Evolutionary conservation across 768 basidiomycete genomes (phyloP).

Genomic region (Rickenella mellea): DNA sequence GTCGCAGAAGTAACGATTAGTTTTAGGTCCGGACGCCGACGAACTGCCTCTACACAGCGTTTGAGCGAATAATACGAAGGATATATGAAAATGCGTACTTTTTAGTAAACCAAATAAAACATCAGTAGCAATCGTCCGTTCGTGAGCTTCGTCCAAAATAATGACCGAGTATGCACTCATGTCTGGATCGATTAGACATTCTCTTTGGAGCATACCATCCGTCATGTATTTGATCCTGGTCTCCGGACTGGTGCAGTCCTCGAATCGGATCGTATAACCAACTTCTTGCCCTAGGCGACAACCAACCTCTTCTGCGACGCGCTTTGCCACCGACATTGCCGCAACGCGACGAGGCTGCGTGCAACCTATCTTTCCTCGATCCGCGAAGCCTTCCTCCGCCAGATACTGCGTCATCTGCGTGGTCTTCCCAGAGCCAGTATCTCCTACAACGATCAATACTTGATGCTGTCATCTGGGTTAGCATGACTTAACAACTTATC

Average conservation of each 20-base stretch:
- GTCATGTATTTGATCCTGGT: slow-evolving; percentile 99
- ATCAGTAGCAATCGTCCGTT: slow-evolving; percentile 97
- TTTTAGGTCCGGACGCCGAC: slow-evolving; percentile 90
- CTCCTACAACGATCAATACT: slow-evolving; percentile 95
- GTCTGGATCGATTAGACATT: slow-evolving; percentile 92
- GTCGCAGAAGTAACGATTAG: slow-evolving; percentile 98
- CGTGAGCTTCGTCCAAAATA: slow-evolving; percentile 99
- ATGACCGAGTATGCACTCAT: slow-evolving; percentile 88
- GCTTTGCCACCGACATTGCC: slow-evolving; percentile 98
- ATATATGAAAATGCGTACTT: slow-evolving; percentile 34
- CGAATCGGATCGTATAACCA: slow-evolving; percentile 97
- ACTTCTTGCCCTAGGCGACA: slow-evolving; percentile 96
- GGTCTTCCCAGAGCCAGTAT: slow-evolving; percentile 98
- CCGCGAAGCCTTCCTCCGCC: slow-evolving; percentile 89
- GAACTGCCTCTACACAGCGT: slow-evolving; percentile 69
- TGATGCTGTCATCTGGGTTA: slow-evolving; percentile 57
- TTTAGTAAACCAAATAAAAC: slow-evolving; percentile 94
- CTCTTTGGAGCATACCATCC: slow-evolving; percentile 97
- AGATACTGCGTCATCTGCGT: slow-evolving; percentile 99
- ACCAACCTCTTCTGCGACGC: slow-evolving; percentile 96
- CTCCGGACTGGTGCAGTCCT: slow-evolving; percentile 97
- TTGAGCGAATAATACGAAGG: slow-evolving; percentile 9
- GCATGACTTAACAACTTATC: neutral
- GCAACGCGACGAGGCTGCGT: slow-evolving; percentile 99
- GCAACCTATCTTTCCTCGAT: slow-evolving; percentile 86